phyloP scores from a whole-genome alignment of 192 early-diverging fungal species.

The Gigaspora rosea region DNA sequence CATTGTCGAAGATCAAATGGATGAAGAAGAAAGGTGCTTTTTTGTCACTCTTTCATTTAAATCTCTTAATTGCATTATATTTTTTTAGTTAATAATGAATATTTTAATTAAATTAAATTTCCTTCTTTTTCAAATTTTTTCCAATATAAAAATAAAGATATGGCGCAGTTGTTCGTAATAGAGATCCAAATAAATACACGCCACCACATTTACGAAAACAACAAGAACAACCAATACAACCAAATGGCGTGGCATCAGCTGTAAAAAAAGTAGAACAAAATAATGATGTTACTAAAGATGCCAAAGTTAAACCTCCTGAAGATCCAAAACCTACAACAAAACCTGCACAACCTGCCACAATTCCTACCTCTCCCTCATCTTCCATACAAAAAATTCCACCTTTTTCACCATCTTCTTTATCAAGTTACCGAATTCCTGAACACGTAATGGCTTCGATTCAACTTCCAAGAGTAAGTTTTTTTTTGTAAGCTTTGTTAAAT shows the following conservation, averaged over 20 bases:
- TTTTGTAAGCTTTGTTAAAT: neutral
- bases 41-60: neutral
- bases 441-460: neutral
- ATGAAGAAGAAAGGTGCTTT: constrained; percentile 83
- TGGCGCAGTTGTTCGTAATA: constrained; percentile 73
- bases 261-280: constrained; percentile 1
- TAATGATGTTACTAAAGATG: constrained; percentile 22
- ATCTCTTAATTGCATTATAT: neutral
- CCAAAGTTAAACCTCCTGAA: neutral
- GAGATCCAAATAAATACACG: constrained; percentile 77
- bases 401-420: neutral
- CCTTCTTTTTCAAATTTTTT: neutral
- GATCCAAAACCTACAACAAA: constrained; percentile 15
- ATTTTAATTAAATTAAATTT: no score
- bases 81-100: neutral
- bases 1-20: constrained; percentile 64
- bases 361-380: neutral
- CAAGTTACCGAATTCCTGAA: constrained; percentile 20
- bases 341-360: constrained; percentile 1
- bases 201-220: constrained; percentile 78
- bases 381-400: constrained; percentile 18
- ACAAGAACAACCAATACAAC: constrained; percentile 41
- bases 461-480: neutral
- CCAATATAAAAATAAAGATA: constrained; percentile 43
- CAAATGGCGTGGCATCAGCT: neutral